Evolutionary conservation across 1,284 basidiomycete genomes (phyloP), one percentile per base, ranked within the genome.

Genomic region (Agroathelia rolfsii): DNA sequence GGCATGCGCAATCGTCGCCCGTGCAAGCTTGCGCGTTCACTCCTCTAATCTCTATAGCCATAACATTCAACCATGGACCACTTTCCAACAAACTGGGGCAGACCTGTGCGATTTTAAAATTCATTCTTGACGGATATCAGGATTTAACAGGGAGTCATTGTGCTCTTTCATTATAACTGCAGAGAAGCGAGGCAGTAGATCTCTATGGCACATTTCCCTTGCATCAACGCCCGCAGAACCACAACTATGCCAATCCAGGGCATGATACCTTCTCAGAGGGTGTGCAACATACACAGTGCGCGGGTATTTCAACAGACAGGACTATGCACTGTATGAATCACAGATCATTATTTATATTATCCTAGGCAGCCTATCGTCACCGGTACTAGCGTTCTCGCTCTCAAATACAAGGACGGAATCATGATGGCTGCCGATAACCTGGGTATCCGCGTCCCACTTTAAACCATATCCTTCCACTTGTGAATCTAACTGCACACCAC

Each of bases 401-500:
- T 98, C 55, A 86, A 86, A 58, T 98, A 76, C 72, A 90, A 93
- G 56, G 90, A 89, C 48, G 94, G 95, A 3, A 79, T 98, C 45
- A 96, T 99, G 89, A 79, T 99, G 65, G 92, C 95, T n/a, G 89
- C 95, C 21, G 94, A 99, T 66, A 97, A 85, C 47, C 80, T 98
- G 32, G 90, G 90, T 92, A n/a, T n/a, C n/a, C n/a, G 39, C 38
- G 56, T 48, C 18, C 21, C 30, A 23, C 17, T 14, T n/a, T 31
- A 20, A 24, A 17, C 15, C n/a, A n/a, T n/a, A n/a, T n/a, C n/a
- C n/a, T n/a, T n/a, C n/a, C n/a, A n/a, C n/a, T 32, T 25, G 18
- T 24, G 24, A 11, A n/a, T 19, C 22, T 32, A 28, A 23, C 27
- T 13, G n/a, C 21, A 30, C 6, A 21, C 11, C 6, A 1, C 30